These are phyloP conservation scores for Parachlorella kessleri DNA, from an alignment of 139 green algal genomes.

Conservation along the genomic window DNA sequence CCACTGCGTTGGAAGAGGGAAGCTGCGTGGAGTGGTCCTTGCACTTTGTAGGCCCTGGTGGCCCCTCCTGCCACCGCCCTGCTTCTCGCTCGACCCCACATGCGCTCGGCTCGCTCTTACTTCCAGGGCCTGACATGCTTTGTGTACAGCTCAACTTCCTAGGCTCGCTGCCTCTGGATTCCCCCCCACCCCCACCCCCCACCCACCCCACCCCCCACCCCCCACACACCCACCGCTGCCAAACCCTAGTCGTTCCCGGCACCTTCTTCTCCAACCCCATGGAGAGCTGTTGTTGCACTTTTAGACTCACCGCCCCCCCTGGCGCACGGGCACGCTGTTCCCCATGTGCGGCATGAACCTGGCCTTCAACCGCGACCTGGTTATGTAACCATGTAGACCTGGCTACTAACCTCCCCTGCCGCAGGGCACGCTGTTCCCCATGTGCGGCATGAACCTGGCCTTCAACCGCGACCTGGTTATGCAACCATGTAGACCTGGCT, in stretches of 20 bases:
- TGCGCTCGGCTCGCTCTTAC: too few relatives aligned
- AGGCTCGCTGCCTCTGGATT: background rate
- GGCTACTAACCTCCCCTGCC: background rate
- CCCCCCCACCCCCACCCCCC: background rate
- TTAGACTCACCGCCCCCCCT: background rate
- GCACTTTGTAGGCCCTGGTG: too few relatives aligned
- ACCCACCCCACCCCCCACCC: background rate
- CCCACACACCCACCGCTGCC: background rate
- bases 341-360: conserved; percentile 99
- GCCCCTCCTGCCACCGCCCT: background rate
- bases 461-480: conserved; percentile 80
- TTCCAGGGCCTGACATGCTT: too few relatives aligned
- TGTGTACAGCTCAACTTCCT: too few relatives aligned
- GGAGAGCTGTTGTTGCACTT: too few relatives aligned
- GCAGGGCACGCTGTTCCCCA: conserved; percentile 91
- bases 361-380: conserved; percentile 84
- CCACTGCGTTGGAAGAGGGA: too few relatives aligned
- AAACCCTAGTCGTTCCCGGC: background rate
- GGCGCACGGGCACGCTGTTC: conserved; percentile 81
- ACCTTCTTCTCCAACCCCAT: too few relatives aligned
- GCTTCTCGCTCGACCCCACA: background rate
- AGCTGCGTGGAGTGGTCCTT: too few relatives aligned
- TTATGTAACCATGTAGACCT: background rate
- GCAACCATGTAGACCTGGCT: background rate
- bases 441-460: conserved; percentile 98